Base-by-base conservation (phyloP, 371 early-diverging fungal species). In the Mucor mucedo region DNA sequence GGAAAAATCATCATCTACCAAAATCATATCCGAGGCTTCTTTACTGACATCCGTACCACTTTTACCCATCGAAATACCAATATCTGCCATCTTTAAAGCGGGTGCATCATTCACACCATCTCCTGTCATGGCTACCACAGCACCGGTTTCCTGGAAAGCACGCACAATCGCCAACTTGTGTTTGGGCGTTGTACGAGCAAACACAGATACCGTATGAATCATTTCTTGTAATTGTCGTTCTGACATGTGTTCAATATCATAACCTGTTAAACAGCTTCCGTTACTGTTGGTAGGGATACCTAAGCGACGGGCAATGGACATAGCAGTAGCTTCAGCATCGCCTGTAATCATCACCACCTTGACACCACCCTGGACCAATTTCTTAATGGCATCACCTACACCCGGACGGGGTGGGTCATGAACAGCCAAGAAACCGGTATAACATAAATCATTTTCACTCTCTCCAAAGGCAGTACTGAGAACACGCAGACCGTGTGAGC, bases 81-180 rank as follows among this genome's bases (percentile, higher is more conserved):
- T 93, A 69, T 94, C 93, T 11, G 98, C 93, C 66, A 91, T 78
- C 61, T 89, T 87, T 21, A 98, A 71, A 5, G 98, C 97, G 10
- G 93, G 94, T 0, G 93, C 93, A 82, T 98, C 98, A 69, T 95
- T 96, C n/a, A 94, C 94, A 48, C 98, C 99, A 77, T 99, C 99
- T 16, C 99, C 99, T 10, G 95, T 95, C 82, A 97, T 93, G 2
- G 92, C 95, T 5, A 94, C 93, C 7, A 88, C 87, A 50, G 85
- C 75, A 7, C 90, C 93, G 39, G 89, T 85, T 32, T 82, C 79
- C 52, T 91, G 89, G 64, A 90, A 84, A 16, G 93, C 89, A 49
- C 89, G 83, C 14, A 95, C 92, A 68, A 96, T 93, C 53, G 87
- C 86, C 57, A 95, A 82, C 70, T 96, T 96, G 69, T 95, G 95